Base-by-base conservation (phyloP, 768 basidiomycete species). In the Candolleomyces aberdarensis region DNA sequence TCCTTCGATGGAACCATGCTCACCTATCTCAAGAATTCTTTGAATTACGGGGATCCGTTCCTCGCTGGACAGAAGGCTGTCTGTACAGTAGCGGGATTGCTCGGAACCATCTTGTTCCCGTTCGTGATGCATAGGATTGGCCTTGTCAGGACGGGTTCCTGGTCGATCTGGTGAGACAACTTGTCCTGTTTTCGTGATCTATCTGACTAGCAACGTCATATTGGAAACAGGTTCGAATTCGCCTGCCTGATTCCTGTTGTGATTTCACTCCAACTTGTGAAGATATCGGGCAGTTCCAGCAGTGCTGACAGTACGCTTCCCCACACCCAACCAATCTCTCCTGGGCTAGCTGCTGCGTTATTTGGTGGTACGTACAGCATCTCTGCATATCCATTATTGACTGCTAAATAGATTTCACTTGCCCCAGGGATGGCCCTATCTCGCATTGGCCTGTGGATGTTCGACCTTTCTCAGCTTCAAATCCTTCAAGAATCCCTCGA, bases 1-100 rank as follows among this genome's bases (percentile, higher is more conserved):
- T 60, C 60, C 41, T 83, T 84, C 63, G 83, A 85, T 63, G 82
- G 82, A 6, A 81, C 76, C 2, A 79, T 85, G 79, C 67, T 85
- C 20, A 69, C 75, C 0, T 85, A 77, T 67, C 73, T 85, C 36
- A 84, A 84, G 63, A 66, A 50, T 46, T 70, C 75, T 0, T 75
- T 75, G 53, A 62, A 69, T 15, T 84, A 77, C 63, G 70, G 71
- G 1, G 82, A 85, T 60, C 69, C 76, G 0, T 81, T 83, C 66
- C 70, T 84, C 29, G 81, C 83, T 0, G 80, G 74, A 0, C 81
- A 82, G 80, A 72, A 83, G 1, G 82, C 74, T 0, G 57, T 79
- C 5, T 76, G 75, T 52, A 80, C 81, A 8, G 67, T 80, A 6
- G 76, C 79, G 1, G 83, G 83, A 0, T 71, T 84, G 0, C 40